A percentile compares a stretch with the other conserved stretches of the same genome.
Evolutionary conservation across 805 yeast genomes (phyloP).

Genomic region (Candida quercuum): DNA sequence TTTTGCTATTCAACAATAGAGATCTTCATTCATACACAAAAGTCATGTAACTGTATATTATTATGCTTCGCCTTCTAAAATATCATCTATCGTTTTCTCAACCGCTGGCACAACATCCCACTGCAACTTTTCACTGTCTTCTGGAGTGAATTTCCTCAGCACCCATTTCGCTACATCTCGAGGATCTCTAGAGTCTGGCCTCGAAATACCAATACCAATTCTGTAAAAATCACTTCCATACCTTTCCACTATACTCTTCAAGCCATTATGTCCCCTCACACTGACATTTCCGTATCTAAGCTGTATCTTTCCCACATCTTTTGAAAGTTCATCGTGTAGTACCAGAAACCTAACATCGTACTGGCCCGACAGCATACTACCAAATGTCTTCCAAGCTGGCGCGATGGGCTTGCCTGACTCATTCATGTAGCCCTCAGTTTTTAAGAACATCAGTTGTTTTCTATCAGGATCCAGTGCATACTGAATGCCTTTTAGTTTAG

Average conservation of each 20-base stretch:
- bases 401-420: constrained; percentile 54
- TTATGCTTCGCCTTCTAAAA: neutral
- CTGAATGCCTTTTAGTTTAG: constrained; percentile 7
- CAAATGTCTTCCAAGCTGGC: constrained; percentile 40
- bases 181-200: constrained; percentile 44
- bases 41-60: too few species aligned
- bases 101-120: constrained; percentile 38
- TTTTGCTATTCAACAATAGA: too few species aligned
- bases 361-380: constrained; percentile 15
- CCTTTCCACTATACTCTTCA: constrained; percentile 46
- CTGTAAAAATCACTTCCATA: constrained; percentile 54
- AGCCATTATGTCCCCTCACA: constrained; percentile 82
- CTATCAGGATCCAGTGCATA: constrained; percentile 16
- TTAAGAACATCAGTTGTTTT: constrained; percentile 38
- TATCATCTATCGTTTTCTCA: constrained; percentile 29
- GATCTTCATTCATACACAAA: too few species aligned
- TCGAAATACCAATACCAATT: constrained; percentile 73
- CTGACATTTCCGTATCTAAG: constrained; percentile 55
- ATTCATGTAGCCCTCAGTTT: constrained; percentile 64
- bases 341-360: constrained; percentile 44
- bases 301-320: constrained; percentile 61
- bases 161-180: constrained; percentile 54
- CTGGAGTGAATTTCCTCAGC: constrained; percentile 40
- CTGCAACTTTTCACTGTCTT: constrained; percentile 39
- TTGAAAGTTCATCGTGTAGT: constrained; percentile 74